phyloP scores from a whole-genome alignment of 306 rosid genomes.

The Mimosa bimucronata region DNA sequence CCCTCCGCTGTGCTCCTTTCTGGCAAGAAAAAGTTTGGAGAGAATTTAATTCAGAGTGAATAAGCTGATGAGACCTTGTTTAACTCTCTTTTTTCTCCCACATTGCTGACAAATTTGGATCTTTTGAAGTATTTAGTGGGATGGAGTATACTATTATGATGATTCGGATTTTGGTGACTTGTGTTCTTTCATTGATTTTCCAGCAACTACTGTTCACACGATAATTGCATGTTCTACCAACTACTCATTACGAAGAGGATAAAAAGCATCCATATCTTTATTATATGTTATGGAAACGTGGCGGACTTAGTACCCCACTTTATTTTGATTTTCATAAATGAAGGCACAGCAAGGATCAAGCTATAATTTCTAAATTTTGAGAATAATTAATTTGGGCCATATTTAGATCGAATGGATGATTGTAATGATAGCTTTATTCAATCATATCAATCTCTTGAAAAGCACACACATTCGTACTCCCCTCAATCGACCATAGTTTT shows the following conservation, averaged over 20 bases:
- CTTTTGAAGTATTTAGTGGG: background rate
- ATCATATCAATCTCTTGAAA: too few species aligned
- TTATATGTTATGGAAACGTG: background rate
- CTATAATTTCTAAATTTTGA: too few species aligned
- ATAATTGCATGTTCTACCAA: background rate
- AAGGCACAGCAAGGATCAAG: too few species aligned
- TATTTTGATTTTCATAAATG: background rate
- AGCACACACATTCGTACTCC: too few species aligned
- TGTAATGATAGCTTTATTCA: too few species aligned
- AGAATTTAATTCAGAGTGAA: slow-evolving; percentile 68
- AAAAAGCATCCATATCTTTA: background rate
- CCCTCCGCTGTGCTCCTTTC: slow-evolving; percentile 26
- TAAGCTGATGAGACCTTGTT: slow-evolving; percentile 47
- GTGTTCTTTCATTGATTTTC: background rate
- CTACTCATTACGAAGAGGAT: background rate
- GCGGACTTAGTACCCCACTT: background rate
- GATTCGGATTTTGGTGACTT: background rate
- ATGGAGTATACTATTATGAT: background rate
- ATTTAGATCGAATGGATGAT: too few species aligned
- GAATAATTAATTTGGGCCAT: background rate
- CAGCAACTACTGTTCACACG: background rate
- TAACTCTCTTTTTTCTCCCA: background rate
- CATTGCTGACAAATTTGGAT: background rate
- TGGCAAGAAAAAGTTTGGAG: slow-evolving; percentile 45
- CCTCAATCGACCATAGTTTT: too few species aligned